These are phyloP conservation scores for Poteriospumella lacustris DNA, from an alignment of 108 stramenopile species.

Conservation along the genomic window DNA sequence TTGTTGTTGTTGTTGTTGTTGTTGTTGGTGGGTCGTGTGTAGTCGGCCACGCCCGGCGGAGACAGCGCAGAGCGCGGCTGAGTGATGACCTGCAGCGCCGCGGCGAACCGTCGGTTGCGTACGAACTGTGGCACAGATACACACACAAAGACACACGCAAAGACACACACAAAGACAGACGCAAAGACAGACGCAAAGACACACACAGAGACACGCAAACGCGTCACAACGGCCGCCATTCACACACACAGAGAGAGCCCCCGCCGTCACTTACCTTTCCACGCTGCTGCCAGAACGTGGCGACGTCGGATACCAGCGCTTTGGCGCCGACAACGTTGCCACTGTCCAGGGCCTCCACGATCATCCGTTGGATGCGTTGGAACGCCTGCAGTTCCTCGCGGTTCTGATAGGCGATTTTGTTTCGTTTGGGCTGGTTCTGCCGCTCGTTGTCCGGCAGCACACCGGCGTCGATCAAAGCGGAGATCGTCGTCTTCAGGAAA, in stretches of 20 bases:
- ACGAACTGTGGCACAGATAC: no score
- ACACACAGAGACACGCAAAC: no score
- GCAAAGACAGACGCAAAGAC: no score
- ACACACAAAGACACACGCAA: no score
- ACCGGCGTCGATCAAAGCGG: slow-evolving; percentile 4
- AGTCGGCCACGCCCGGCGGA: no score
- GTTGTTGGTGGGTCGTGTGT: no score
- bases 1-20: no score
- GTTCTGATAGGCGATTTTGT: neutral
- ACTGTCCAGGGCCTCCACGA: neutral
- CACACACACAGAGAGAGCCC: no score
- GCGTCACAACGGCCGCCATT: no score
- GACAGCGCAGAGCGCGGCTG: no score
- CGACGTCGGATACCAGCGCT: neutral
- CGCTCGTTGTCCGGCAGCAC: slow-evolving; percentile 12
- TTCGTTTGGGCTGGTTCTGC: neutral
- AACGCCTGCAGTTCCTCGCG: neutral
- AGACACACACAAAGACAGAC: no score
- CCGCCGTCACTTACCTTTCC: neutral
- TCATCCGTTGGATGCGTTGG: neutral
- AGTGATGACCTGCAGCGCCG: neutral
- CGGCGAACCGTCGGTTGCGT: neutral
- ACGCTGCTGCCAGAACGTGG: neutral
- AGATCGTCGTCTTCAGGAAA: neutral
- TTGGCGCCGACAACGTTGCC: neutral